Evolutionary conservation across 768 basidiomycete genomes (phyloP).

Genomic region (Trametes gibbosa): DNA sequence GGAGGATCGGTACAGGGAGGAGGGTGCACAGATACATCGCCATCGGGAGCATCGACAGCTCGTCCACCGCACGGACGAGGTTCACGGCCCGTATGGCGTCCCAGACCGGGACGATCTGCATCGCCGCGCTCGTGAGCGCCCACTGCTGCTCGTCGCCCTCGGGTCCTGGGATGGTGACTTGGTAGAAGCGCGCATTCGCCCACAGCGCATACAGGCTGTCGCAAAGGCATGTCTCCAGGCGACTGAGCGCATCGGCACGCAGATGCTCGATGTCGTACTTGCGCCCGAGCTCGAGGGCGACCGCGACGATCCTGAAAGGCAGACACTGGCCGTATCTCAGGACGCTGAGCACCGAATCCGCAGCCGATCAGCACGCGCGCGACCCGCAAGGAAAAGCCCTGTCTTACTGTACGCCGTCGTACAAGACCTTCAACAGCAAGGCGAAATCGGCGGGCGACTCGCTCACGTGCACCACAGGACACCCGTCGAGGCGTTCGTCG

Average conservation of each 20-base stretch:
- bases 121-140: background rate
- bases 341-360: background rate
- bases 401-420: background rate
- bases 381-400: too few relatives aligned
- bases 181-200: background rate
- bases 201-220: background rate
- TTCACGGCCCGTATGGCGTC: slow-evolving; percentile 3
- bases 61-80: background rate
- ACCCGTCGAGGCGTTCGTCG: background rate
- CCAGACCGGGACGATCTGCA: background rate
- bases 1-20: slow-evolving; percentile 25
- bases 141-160: background rate
- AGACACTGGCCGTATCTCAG: background rate
- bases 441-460: slow-evolving; percentile 7
- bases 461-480: slow-evolving; percentile 11
- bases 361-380: too few relatives aligned
- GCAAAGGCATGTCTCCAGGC: background rate
- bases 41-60: background rate
- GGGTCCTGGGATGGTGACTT: too few relatives aligned
- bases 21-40: background rate
- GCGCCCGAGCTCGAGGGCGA: background rate
- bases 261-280: slow-evolving; percentile 5
- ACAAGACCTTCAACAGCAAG: background rate
- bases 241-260: background rate
- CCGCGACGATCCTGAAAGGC: background rate